Base-by-base conservation (phyloP, 306 rosid species). In the Dryas octopetala region DNA sequence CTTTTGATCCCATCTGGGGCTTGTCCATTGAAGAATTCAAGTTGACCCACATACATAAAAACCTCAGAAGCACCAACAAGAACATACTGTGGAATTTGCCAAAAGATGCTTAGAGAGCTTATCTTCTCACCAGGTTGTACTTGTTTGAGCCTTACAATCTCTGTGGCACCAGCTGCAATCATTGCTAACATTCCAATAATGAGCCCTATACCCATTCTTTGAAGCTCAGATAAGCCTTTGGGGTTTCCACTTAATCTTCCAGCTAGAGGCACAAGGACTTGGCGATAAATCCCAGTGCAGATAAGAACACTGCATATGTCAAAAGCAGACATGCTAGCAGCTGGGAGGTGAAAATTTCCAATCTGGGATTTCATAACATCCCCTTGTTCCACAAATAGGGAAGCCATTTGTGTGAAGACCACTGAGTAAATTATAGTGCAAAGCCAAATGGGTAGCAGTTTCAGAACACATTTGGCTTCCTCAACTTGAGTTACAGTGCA, bases 1-100 rank as follows among this genome's bases (percentile, higher is more conserved):
- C 96, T 90, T 71, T 90, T 90, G 15, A 90, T 83, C n/a, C 96
- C 96, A 26, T 90, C 93, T 7, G 96, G 96, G 6, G 96, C 86
- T 46, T 90, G 89, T 38, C 88, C 91, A 17, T 88, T 88, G 80
- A 90, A 88, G 78, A 90, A 90, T 81, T 90, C 96, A 60, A 90
- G 71, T 43, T 90, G 96, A 0, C 93, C 93, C 40, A 90, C 91
- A 28, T 90, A 88, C 93, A 90, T 88, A 8, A 88, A 90, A 50
- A 88, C 93, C 66, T 90, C 96, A 7, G 96, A 90, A 57, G 89
- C 88, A 63, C 96, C 96, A 44, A 90, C 85, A 0, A 83, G 63
- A 23, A 84, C 88, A 16, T 90, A 90, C 58, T 90, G 96, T 48
- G 96, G 96, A 28, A 88, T 78, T 85, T 90, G 92, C 92, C 96